phyloP scores from a whole-genome alignment of 352 stramenopile species.

The Globisporangium radiosum region DNA sequence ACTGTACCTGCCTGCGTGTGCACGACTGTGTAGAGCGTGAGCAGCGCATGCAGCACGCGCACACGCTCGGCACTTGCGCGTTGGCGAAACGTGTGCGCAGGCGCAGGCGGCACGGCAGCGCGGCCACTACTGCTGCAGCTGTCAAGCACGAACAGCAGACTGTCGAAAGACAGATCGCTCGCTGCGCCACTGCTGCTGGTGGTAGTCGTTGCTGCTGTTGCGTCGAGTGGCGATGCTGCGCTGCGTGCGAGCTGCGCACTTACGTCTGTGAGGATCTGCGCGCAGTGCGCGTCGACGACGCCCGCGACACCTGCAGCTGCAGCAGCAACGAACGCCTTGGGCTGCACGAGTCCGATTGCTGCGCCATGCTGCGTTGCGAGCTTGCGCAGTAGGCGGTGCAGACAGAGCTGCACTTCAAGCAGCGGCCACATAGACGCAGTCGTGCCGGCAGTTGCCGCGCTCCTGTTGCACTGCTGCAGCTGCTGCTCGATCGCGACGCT shows the following conservation, averaged over 20 bases:
- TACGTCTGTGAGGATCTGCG: slow-evolving; percentile 7
- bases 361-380: slow-evolving; percentile 12
- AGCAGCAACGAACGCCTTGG: slow-evolving; percentile 30
- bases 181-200: no score
- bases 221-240: neutral
- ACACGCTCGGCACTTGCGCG: neutral
- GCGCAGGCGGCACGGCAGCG: neutral
- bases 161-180: slow-evolving; percentile 30
- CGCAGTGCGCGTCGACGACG: slow-evolving; percentile 22
- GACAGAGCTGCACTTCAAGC: slow-evolving; percentile 48
- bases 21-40: slow-evolving; percentile 31
- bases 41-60: slow-evolving; percentile 22
- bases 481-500: slow-evolving; percentile 34
- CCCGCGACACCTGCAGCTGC: slow-evolving; percentile 24
- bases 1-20: slow-evolving; percentile 8
- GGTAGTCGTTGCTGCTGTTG: no score
- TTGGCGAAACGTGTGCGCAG: slow-evolving; percentile 5
- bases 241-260: slow-evolving; percentile 2
- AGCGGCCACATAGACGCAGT: slow-evolving; percentile 35
- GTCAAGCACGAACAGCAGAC: slow-evolving; percentile 30
- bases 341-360: slow-evolving; percentile 23
- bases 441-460: neutral
- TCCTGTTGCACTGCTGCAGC: slow-evolving; percentile 3
- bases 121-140: slow-evolving; percentile 19
- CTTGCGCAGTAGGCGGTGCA: slow-evolving; percentile 43